Conservation (phyloP, 2,329 filamentous ascomycete species). For the Endothia cerciana region DNA sequence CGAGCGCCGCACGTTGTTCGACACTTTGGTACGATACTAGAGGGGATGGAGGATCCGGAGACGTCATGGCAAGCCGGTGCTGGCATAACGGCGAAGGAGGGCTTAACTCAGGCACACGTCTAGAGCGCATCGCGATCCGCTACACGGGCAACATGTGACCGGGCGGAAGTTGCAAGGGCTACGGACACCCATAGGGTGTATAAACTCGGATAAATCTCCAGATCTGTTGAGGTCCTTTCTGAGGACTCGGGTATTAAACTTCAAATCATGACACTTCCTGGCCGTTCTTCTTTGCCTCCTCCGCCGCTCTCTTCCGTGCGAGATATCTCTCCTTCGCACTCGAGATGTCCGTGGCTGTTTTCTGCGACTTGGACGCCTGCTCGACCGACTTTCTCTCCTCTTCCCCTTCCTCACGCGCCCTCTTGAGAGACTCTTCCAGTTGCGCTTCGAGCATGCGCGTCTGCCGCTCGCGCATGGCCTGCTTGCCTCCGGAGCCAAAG, state of each 20-base stretch:
- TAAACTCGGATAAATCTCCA: background rate
- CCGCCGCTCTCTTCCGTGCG: slow-evolving; percentile 74
- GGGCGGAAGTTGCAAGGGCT: background rate
- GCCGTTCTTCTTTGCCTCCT: slow-evolving; percentile 65
- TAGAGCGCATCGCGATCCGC: background rate
- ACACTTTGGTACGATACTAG: background rate
- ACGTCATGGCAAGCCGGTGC: background rate
- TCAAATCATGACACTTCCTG: slow-evolving; percentile 32
- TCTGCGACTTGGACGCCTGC: slow-evolving; percentile 72
- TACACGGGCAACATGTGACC: background rate
- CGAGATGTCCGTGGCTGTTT: slow-evolving; percentile 76
- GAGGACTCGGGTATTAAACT: slow-evolving; percentile 19
- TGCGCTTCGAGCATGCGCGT: slow-evolving; percentile 80
- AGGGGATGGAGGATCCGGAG: background rate
- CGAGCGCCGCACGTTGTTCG: slow-evolving; percentile 37
- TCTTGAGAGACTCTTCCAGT: slow-evolving; percentile 72
- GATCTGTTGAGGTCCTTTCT: slow-evolving; percentile 16
- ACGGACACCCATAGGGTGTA: background rate
- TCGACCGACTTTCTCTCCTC: slow-evolving; percentile 65
- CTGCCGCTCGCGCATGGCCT: slow-evolving; percentile 75
- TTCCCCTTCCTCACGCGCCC: slow-evolving; percentile 70
- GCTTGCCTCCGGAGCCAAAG: slow-evolving; percentile 56
- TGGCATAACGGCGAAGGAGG: background rate
- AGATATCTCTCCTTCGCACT: slow-evolving; percentile 81
- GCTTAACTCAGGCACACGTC: background rate